Conservation (phyloP, 2,329 filamentous ascomycete genomes). For the Cercospora sesami region DNA sequence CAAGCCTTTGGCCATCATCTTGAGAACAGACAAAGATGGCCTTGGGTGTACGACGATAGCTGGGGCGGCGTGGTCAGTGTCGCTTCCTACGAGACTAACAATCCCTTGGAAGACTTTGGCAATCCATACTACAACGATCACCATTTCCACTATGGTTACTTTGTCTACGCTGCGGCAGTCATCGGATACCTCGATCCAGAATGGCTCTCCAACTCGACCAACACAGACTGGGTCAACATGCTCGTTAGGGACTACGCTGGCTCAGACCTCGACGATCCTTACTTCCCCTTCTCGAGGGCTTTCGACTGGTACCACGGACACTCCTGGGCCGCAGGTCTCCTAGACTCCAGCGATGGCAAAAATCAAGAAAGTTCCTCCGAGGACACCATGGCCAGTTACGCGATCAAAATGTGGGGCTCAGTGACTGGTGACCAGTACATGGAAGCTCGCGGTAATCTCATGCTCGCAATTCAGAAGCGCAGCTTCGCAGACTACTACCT, state of each 20-base stretch:
- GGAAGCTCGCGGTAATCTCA: slow-evolving; percentile 77
- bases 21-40: slow-evolving; percentile 45
- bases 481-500: slow-evolving; percentile 80
- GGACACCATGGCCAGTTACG: slow-evolving; percentile 83
- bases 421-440: slow-evolving; percentile 74
- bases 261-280: slow-evolving; percentile 65
- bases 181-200: slow-evolving; percentile 74
- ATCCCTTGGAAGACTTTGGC: slow-evolving; percentile 78
- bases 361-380: slow-evolving; percentile 88
- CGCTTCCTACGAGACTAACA: slow-evolving; percentile 73
- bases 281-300: slow-evolving; percentile 76
- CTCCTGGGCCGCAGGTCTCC: slow-evolving; percentile 84
- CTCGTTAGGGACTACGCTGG: slow-evolving; percentile 84
- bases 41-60: slow-evolving; percentile 56
- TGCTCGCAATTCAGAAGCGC: slow-evolving; percentile 75
- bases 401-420: slow-evolving; percentile 89
- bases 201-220: slow-evolving; percentile 64
- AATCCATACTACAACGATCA: slow-evolving; percentile 79
- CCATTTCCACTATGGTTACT: slow-evolving; percentile 74
- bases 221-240: slow-evolving; percentile 78
- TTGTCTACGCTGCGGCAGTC: slow-evolving; percentile 80
- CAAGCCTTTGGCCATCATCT: slow-evolving; percentile 51
- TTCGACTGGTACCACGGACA: slow-evolving; percentile 97
- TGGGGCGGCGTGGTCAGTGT: slow-evolving; percentile 83
- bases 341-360: slow-evolving; percentile 70